Evolutionary conservation across 2,329 filamentous ascomycete genomes (phyloP).

Genomic region (Rachicladosporium sp.): DNA sequence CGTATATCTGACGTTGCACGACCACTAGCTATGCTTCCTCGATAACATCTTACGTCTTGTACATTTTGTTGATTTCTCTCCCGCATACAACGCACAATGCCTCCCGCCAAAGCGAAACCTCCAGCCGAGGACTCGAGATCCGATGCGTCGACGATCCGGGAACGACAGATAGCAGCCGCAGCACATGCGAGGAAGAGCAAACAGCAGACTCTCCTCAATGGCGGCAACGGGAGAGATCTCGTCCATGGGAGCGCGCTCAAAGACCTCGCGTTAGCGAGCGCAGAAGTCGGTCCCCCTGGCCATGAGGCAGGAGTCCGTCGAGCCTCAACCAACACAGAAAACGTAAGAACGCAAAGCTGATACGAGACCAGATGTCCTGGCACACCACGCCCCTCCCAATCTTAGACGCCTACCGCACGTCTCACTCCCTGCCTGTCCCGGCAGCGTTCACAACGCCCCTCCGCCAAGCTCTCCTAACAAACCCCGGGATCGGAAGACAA

Average conservation of each 20-base stretch:
- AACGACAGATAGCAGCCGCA: conserved; percentile 28
- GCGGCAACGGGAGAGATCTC: conserved; percentile 6
- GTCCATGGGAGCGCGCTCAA: conserved; percentile 15
- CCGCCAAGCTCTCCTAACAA: conserved; percentile 38
- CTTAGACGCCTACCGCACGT: conserved; percentile 63
- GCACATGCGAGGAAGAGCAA: conserved; percentile 28
- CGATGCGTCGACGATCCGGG: conserved; percentile 26
- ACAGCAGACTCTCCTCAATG: conserved; percentile 12
- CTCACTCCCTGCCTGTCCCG: conserved; percentile 59
- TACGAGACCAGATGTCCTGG: conserved; percentile 46
- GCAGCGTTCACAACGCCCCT: conserved; percentile 50
- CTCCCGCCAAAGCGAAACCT: conserved; percentile 21
- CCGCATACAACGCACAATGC: conserved; percentile 17
- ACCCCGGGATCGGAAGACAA: conserved; percentile 47
- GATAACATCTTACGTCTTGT: no score
- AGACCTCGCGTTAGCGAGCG: conserved; percentile 15
- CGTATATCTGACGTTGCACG: no score
- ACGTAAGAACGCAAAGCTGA: neutral
- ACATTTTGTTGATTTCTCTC: no score
- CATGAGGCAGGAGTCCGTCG: conserved; percentile 11
- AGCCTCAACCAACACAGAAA: neutral
- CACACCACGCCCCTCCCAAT: conserved; percentile 52
- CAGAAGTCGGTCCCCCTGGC: conserved; percentile 10
- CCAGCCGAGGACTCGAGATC: conserved; percentile 27
- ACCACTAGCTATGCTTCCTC: no score